A percentile compares a stretch with the other conserved stretches of the same genome.
phyloP scores from a whole-genome alignment of 305 asterid species.

The Fraxinus angustifolia region DNA sequence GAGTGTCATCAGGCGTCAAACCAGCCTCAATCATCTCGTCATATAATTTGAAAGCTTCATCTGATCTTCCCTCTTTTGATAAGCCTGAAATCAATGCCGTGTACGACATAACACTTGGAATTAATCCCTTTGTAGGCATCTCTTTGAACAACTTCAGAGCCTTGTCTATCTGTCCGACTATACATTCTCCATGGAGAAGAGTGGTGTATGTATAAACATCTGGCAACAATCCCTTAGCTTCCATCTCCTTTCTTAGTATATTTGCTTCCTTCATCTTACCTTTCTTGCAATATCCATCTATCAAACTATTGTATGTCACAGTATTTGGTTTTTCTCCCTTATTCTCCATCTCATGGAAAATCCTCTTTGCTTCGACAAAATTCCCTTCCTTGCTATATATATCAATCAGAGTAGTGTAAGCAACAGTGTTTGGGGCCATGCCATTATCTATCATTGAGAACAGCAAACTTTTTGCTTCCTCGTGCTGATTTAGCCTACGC shows the following conservation, averaged over 20 bases:
- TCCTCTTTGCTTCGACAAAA: conserved; percentile 47
- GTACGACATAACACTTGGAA: conserved; percentile 48
- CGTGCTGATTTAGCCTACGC: conserved; percentile 45
- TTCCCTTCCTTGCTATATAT: conserved; percentile 67
- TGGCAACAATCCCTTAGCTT: conserved; percentile 31
- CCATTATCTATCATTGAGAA: conserved; percentile 58
- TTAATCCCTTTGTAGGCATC: conserved; percentile 45
- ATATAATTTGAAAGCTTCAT: conserved; percentile 70
- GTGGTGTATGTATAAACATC: conserved; percentile 55
- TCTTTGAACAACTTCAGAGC: conserved; percentile 62
- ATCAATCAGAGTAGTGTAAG: conserved; percentile 55
- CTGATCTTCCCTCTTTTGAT: conserved; percentile 61
- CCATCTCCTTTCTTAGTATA: conserved; percentile 35
- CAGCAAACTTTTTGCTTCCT: conserved; percentile 58
- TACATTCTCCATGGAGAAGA: conserved; percentile 52
- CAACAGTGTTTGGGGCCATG: conserved; percentile 41
- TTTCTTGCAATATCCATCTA: conserved; percentile 51
- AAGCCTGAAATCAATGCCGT: conserved; percentile 58
- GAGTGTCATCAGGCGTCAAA: conserved; percentile 59
- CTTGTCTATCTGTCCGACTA: conserved; percentile 51
- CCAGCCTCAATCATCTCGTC: conserved; percentile 77
- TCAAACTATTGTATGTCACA: conserved; percentile 51
- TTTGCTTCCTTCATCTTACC: conserved; percentile 44
- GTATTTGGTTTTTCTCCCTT: conserved; percentile 56
- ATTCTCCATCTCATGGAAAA: conserved; percentile 50